Conservation (phyloP, 2,329 filamentous ascomycete species). For the Botrytis squamosa region DNA sequence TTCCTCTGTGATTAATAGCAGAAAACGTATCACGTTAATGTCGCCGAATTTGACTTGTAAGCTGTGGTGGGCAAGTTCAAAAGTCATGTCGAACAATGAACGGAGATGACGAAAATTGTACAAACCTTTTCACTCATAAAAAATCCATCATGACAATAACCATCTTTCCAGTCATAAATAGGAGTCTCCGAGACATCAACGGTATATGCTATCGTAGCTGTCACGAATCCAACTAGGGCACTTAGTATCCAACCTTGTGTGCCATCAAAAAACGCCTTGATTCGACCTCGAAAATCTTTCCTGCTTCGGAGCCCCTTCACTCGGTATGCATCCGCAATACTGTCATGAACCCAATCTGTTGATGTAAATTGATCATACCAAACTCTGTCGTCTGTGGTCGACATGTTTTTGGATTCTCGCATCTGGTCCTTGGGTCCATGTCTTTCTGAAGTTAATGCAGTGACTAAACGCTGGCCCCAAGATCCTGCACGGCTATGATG, state of each 20-base stretch:
- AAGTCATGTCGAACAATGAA: background rate
- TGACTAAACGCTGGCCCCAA: constrained; percentile 60
- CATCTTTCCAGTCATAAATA: constrained; percentile 88
- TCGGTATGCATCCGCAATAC: constrained; percentile 88
- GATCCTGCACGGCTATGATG: constrained; percentile 56
- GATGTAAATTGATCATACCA: constrained; percentile 99
- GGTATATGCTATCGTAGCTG: constrained; percentile 81
- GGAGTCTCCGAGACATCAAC: constrained; percentile 84
- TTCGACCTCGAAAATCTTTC: constrained; percentile 79
- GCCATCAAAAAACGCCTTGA: constrained; percentile 76
- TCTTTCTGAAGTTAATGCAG: constrained; percentile 55
- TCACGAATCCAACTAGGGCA: constrained; percentile 81
- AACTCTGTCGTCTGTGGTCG: constrained; percentile 78
- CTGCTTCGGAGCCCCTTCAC: constrained; percentile 78
- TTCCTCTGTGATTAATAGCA: background rate
- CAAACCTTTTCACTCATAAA: constrained; percentile 67
- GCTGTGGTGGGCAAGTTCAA: background rate
- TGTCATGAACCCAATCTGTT: constrained; percentile 97
- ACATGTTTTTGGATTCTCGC: constrained; percentile 62
- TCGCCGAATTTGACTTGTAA: background rate
- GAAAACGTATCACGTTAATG: too few relatives aligned
- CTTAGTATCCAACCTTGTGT: constrained; percentile 94
- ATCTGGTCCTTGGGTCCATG: constrained; percentile 45
- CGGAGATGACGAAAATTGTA: constrained; percentile 1
- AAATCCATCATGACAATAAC: constrained; percentile 74